phyloP scores from a whole-genome alignment of 495 filamentous ascomycete species.

The Aspergillus heteromorphus region DNA sequence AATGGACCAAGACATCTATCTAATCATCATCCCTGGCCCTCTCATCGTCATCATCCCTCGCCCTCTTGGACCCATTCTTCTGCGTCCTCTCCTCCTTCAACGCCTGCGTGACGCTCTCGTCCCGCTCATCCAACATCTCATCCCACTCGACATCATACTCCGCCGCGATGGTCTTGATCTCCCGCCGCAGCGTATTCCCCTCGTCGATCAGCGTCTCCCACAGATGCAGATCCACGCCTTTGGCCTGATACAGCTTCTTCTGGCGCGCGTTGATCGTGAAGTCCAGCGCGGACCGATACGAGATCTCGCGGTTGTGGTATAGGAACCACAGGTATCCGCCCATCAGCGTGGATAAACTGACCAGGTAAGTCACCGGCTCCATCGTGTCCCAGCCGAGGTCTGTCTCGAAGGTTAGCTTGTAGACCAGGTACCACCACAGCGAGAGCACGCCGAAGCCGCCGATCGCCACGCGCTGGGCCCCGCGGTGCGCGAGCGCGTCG shows the following conservation, averaged over 20 bases:
- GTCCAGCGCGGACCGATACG: constrained; percentile 78
- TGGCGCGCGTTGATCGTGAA: constrained; percentile 77
- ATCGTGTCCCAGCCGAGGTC: constrained; percentile 83
- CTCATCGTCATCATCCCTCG: constrained; percentile 29
- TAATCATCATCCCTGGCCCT: no score
- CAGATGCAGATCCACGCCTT: constrained; percentile 66
- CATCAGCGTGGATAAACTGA: constrained; percentile 77
- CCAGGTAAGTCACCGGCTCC: constrained; percentile 87
- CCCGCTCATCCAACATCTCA: constrained; percentile 71
- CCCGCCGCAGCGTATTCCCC: constrained; percentile 69
- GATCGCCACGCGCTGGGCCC: constrained; percentile 74
- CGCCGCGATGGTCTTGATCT: constrained; percentile 75
- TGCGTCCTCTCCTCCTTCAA: constrained; percentile 57
- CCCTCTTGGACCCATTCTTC: constrained; percentile 43
- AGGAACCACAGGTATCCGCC: constrained; percentile 91
- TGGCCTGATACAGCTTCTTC: constrained; percentile 64
- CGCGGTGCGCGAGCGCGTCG: constrained; percentile 67
- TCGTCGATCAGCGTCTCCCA: constrained; percentile 82
- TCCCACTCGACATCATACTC: constrained; percentile 97
- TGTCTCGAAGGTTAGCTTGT: constrained; percentile 72
- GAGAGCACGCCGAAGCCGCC: constrained; percentile 67
- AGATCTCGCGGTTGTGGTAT: constrained; percentile 85
- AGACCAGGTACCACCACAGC: constrained; percentile 77
- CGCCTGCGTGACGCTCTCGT: constrained; percentile 64
- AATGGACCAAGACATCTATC: no score